Conservation (phyloP, 2,329 filamentous ascomycete species). For the Colletotrichum orbiculare region DNA sequence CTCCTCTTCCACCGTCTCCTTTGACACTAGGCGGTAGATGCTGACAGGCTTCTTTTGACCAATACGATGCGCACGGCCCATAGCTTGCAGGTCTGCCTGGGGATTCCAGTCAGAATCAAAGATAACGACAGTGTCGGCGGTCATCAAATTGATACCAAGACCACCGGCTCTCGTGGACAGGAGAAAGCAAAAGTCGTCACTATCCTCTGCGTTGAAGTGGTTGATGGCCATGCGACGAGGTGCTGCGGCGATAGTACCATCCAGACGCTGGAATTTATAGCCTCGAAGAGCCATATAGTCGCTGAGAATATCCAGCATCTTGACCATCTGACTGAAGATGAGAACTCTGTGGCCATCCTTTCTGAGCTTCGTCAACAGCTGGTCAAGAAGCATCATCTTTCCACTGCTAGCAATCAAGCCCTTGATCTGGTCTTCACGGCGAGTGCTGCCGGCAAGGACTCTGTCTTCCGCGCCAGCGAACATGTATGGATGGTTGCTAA, state of each 20-base stretch:
- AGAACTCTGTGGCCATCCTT: slow-evolving; percentile 94
- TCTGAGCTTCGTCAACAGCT: slow-evolving; percentile 92
- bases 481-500: slow-evolving; percentile 98
- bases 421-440: slow-evolving; percentile 91
- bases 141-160: slow-evolving; percentile 99
- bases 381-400: slow-evolving; percentile 99
- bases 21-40: slow-evolving; percentile 95
- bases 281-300: slow-evolving; percentile 93
- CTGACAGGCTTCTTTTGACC: slow-evolving; percentile 96
- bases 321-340: slow-evolving; percentile 99
- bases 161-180: slow-evolving; percentile 95
- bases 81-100: slow-evolving; percentile 96
- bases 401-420: slow-evolving; percentile 96
- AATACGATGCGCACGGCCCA: slow-evolving; percentile 98
- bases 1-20: slow-evolving; percentile 98
- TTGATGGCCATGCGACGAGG: slow-evolving; percentile 94
- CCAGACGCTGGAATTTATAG: slow-evolving; percentile 94
- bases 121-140: slow-evolving; percentile 95
- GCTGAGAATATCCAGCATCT: slow-evolving; percentile 95
- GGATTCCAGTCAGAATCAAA: slow-evolving; percentile 99
- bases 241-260: slow-evolving; percentile 91
- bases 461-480: slow-evolving; percentile 94
- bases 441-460: slow-evolving; percentile 81
- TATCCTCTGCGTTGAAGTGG: slow-evolving; percentile 97
- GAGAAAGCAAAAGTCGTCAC: slow-evolving; percentile 95